Percentiles rank a stretch among this genome's conserved stretches.
Conservation (phyloP, 2,329 filamentous ascomycete genomes). For the Bipolaris cookei region DNA sequence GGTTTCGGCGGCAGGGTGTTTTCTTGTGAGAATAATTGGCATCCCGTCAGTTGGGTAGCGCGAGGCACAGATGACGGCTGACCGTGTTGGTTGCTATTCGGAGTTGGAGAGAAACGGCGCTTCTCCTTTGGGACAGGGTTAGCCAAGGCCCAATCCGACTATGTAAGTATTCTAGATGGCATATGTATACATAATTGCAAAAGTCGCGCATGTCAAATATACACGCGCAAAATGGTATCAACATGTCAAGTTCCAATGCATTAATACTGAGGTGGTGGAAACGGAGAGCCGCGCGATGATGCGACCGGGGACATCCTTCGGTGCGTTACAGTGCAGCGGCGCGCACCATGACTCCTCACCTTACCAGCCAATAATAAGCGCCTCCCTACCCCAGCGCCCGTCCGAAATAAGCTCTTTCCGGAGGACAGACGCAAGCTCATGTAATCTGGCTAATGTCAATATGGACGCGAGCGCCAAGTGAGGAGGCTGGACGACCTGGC, state of each 20-base stretch:
- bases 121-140: neutral
- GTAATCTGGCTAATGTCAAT: constrained; percentile 47
- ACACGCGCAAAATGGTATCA: neutral
- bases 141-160: neutral
- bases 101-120: neutral
- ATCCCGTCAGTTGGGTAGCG: constrained; percentile 25
- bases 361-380: constrained; percentile 41
- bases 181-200: neutral
- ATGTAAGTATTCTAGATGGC: neutral
- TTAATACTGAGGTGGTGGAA: constrained; percentile 6
- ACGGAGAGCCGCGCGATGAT: constrained; percentile 23
- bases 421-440: constrained; percentile 35
- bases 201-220: neutral
- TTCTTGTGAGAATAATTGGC: constrained; percentile 42
- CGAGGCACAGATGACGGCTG: constrained; percentile 7
- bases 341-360: constrained; percentile 31
- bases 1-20: constrained; percentile 38
- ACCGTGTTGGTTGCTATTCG: neutral
- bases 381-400: constrained; percentile 27
- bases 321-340: constrained; percentile 26
- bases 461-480: constrained; percentile 38
- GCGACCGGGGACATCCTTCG: constrained; percentile 16
- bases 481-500: constrained; percentile 35
- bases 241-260: neutral
- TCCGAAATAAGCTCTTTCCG: constrained; percentile 35